Percentiles rank a stretch among this genome's conserved stretches.
These are phyloP conservation scores for Sarcodon sp. DNA, from an alignment of 768 basidiomycete species.

Conservation along the genomic window DNA sequence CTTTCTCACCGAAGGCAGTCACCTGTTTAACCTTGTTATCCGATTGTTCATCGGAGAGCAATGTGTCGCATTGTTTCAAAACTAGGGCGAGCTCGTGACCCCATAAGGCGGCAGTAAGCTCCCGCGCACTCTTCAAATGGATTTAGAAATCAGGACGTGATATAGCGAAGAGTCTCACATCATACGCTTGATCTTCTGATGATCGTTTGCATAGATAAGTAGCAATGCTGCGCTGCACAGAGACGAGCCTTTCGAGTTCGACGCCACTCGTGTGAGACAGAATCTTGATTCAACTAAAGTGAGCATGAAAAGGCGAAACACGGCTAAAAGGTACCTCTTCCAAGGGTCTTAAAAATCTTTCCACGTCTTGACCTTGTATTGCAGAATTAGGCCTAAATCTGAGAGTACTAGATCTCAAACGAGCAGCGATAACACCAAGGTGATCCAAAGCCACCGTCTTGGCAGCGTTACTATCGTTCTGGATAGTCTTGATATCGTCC, in stretches of 20 bases:
- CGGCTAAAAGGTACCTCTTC: conserved; percentile 45
- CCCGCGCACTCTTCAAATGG: conserved; percentile 61
- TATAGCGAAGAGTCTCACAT: conserved; percentile 32
- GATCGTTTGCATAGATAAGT: conserved; percentile 59
- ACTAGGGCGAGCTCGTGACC: conserved; percentile 74
- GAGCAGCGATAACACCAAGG: conserved; percentile 83
- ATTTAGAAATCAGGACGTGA: conserved; percentile 2
- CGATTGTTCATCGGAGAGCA: conserved; percentile 27
- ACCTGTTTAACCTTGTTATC: conserved; percentile 21
- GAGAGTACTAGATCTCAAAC: conserved; percentile 48
- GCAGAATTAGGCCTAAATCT: conserved; percentile 17
- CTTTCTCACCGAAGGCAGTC: conserved; percentile 34
- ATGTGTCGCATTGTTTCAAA: conserved; percentile 41
- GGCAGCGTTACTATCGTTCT: conserved; percentile 68
- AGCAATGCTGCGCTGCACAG: conserved; percentile 51
- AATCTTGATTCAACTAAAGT: conserved; percentile 24
- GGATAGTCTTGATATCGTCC: conserved; percentile 64
- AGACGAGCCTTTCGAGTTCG: conserved; percentile 44
- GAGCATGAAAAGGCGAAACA: neutral
- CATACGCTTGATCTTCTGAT: conserved; percentile 69
- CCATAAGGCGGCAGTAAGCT: conserved; percentile 67
- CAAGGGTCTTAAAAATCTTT: conserved; percentile 32
- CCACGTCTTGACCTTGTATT: conserved; percentile 11
- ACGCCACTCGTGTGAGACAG: conserved; percentile 34
- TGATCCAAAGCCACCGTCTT: conserved; percentile 90